Evolutionary conservation across 495 filamentous ascomycete genomes (phyloP).

Genomic region (Copromyces sp.): DNA sequence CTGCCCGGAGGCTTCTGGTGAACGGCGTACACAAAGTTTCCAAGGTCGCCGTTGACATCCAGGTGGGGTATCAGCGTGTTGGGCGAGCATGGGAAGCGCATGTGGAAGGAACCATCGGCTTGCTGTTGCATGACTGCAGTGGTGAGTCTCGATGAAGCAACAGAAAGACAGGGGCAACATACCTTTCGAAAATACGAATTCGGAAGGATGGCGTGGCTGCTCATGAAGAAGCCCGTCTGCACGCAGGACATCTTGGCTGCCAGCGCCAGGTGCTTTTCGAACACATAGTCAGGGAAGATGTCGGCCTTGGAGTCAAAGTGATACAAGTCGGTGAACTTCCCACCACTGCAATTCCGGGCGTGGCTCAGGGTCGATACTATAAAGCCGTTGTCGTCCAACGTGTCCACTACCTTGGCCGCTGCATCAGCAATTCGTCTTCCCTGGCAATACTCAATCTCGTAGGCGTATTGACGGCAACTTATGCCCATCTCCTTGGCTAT

Average conservation of each 20-base stretch:
- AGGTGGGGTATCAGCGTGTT: conserved; percentile 26
- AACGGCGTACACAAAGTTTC: conserved; percentile 34
- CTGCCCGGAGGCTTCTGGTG: conserved; percentile 32
- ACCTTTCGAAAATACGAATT: conserved; percentile 29
- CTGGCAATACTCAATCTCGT: conserved; percentile 39
- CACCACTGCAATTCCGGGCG: conserved; percentile 25
- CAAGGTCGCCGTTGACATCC: conserved; percentile 29
- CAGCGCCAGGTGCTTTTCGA: conserved; percentile 28
- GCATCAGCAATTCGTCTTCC: conserved; percentile 45
- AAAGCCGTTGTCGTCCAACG: conserved; percentile 36
- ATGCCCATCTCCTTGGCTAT: conserved; percentile 15
- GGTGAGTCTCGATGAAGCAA: neutral
- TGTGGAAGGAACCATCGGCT: conserved; percentile 25
- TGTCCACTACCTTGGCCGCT: conserved; percentile 33
- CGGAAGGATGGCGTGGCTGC: conserved; percentile 29
- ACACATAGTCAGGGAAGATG: conserved; percentile 31
- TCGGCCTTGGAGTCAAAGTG: conserved; percentile 37
- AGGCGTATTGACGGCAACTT: conserved; percentile 31
- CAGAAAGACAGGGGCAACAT: neutral
- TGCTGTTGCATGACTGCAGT: conserved; percentile 6
- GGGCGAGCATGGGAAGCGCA: conserved; percentile 27
- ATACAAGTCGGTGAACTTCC: conserved; percentile 29
- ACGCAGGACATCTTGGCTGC: conserved; percentile 36
- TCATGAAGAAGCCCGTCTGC: conserved; percentile 36
- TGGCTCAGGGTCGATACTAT: conserved; percentile 34